Conservation (phyloP, 129 eudicot genomes). For the Helichrysum umbraculigerum region DNA sequence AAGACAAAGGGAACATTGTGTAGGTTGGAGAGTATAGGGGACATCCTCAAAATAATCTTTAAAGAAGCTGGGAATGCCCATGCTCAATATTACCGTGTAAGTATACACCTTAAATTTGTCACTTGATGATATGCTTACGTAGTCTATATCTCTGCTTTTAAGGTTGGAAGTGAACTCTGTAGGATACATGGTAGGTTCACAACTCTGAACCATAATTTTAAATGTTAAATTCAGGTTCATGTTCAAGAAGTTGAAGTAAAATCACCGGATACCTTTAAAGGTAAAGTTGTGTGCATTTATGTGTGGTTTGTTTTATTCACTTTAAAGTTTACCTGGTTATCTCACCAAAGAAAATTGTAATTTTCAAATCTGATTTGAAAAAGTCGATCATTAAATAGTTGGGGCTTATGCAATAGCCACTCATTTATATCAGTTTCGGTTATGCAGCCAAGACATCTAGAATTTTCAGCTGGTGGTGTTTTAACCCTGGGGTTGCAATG, state of each 20-base stretch:
- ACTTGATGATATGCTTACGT: slow-evolving; percentile 9
- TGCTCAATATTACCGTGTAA: slow-evolving; percentile 87
- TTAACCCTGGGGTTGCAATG: slow-evolving; percentile 95
- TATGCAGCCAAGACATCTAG: slow-evolving; percentile 73
- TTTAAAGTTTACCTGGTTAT: not conserved
- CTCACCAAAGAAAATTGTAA: not conserved
- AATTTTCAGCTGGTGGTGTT: slow-evolving; percentile 98
- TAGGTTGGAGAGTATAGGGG: slow-evolving; percentile 83
- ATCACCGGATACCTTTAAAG: slow-evolving; percentile 52
- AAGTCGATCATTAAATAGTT: not conserved
- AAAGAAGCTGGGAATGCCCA: slow-evolving; percentile 61
- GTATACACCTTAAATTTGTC: slow-evolving; percentile 26
- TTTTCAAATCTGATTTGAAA: too few relatives aligned
- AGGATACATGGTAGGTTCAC: slow-evolving; percentile 15
- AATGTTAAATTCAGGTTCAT: slow-evolving; percentile 64
- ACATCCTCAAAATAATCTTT: slow-evolving; percentile 70
- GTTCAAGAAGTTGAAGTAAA: slow-evolving; percentile 76
- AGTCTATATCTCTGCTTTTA: slow-evolving; percentile 7
- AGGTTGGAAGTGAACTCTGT: slow-evolving; percentile 14
- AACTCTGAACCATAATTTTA: slow-evolving; percentile 12
- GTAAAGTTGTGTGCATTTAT: slow-evolving; percentile 32
- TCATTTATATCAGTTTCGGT: slow-evolving; percentile 18
- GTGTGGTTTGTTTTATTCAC: slow-evolving; percentile 4
- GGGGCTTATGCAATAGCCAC: slow-evolving; percentile 8
- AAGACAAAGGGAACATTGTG: slow-evolving; percentile 62